These are phyloP conservation scores for Botrytis sinoallii DNA, from an alignment of 2,329 filamentous ascomycete genomes.

Conservation along the genomic window DNA sequence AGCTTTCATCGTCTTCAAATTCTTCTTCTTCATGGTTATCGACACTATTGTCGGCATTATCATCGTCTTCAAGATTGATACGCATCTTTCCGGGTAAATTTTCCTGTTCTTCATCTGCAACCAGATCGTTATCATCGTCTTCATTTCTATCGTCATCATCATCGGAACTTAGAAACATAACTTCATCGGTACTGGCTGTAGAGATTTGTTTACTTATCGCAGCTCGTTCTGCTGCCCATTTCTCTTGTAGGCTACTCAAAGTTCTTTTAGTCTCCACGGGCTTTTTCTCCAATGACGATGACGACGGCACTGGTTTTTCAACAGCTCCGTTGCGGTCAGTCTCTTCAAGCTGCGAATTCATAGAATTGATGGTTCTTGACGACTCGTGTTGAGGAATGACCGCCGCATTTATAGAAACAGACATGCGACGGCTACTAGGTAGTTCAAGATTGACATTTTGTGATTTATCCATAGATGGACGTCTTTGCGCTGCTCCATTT, in stretches of 20 bases:
- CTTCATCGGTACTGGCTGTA: constrained; percentile 25
- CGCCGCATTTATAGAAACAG: neutral
- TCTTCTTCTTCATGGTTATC: constrained; percentile 1
- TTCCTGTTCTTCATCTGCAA: constrained; percentile 34
- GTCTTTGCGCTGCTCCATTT: constrained; percentile 9
- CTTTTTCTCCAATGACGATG: constrained; percentile 30
- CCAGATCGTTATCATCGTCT: constrained; percentile 28
- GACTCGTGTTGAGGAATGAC: constrained; percentile 9
- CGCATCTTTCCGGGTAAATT: constrained; percentile 19
- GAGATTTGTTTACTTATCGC: constrained; percentile 31
- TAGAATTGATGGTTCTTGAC: neutral
- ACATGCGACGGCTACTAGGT: constrained; percentile 16
- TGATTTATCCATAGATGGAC: constrained; percentile 5
- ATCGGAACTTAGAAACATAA: constrained; percentile 33
- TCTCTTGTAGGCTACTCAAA: constrained; percentile 23
- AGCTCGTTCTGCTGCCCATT: constrained; percentile 31
- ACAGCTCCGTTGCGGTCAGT: neutral
- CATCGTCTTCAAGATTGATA: neutral
- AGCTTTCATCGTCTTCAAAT: constrained; percentile 34
- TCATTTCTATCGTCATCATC: neutral
- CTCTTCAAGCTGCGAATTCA: neutral
- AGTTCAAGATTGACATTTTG: constrained; percentile 8
- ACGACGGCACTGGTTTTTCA: constrained; percentile 8
- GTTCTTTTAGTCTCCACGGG: constrained; percentile 24
- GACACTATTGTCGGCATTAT: neutral